These are phyloP conservation scores for Fistulifera solaris DNA, from an alignment of 108 stramenopile species.

Conservation along the genomic window DNA sequence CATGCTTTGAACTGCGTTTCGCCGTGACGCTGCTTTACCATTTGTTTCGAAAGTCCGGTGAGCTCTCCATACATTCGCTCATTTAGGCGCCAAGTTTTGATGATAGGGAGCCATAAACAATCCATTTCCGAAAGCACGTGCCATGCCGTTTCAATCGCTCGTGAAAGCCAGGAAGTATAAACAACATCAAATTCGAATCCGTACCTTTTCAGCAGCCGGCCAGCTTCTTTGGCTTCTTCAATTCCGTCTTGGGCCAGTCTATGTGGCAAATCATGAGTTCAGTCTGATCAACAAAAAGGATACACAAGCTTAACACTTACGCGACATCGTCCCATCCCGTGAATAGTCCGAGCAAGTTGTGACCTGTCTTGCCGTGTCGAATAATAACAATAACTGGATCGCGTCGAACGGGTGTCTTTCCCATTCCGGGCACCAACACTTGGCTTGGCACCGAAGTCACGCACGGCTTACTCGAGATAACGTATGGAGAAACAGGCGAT, in stretches of 20 bases:
- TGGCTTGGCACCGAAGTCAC: conserved; percentile 40
- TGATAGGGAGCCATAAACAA: conserved; percentile 86
- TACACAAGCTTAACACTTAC: no score
- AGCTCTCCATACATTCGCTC: conserved; percentile 84
- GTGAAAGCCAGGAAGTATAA: conserved; percentile 93
- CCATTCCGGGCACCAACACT: conserved; percentile 20
- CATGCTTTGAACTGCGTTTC: conserved; percentile 88
- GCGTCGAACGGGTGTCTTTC: conserved; percentile 22
- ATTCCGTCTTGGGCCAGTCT: conserved; percentile 75
- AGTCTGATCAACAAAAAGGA: conserved; percentile 39
- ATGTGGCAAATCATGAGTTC: no score
- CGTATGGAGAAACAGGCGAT: conserved; percentile 8
- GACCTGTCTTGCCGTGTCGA: conserved; percentile 87
- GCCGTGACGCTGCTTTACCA: conserved; percentile 87
- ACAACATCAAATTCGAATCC: conserved; percentile 95
- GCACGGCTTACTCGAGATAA: conserved; percentile 30
- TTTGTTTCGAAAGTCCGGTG: conserved; percentile 81
- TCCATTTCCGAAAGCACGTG: conserved; percentile 89
- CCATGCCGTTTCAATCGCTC: conserved; percentile 83
- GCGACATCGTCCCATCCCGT: conserved; percentile 75
- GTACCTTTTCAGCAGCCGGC: conserved; percentile 62
- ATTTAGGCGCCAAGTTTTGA: conserved; percentile 56
- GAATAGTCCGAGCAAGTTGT: conserved; percentile 89
- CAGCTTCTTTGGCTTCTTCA: conserved; percentile 81
- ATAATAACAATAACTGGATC: conserved; percentile 84